Evolutionary conservation across 495 filamentous ascomycete genomes (phyloP), one percentile per base, ranked within the genome.

Genomic region (Neurospora sp.): DNA sequence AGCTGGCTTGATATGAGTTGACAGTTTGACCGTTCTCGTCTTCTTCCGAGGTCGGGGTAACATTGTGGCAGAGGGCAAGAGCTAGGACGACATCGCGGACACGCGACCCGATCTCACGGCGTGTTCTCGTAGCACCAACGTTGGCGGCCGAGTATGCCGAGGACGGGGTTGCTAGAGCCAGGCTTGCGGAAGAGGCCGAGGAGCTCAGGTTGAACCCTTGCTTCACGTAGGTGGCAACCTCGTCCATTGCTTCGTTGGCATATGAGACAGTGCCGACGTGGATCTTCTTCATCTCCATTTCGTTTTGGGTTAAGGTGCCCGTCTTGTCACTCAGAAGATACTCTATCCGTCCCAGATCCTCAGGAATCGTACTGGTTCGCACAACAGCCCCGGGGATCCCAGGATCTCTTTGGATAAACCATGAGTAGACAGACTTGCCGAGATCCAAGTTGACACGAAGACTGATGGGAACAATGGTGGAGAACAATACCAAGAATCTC

Each of bases 211-310:
- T 85, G 78, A 98, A 96, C 38, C 89, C 92, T 78, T 97, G 94
- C 74, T 85, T 88, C 65, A 98, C 87, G 77, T 96, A 97, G 0
- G 92, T 89, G 42, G 88, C 82, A 10, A 99, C 96, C 79, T 98
- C 96, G 73, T 98, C 96, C 96, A 98, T 98, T 3, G 96, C 94
- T 80, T 99, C 96, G 75, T 95, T 96, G 31, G 94, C 96, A 78
- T 98, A 99, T 0, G 94, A 97, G 3, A 98, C 96, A 27, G 96
- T 98, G 1, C 96, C 96, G 73, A 99, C 93, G 77, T 98, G 96
- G 38, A 98, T 94, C 82, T 98, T 99, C 78, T 94, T 97, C 86
- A 99, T 88, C 81, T 97, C 96, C 95, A 98, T 98, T 76, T 98
- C 93, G 79, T 99, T 99, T 78, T 98, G 94, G 12, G 96, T 99